Evolutionary conservation across 73 alveolate species (phyloP).

Genomic region (Paramecium pentaurelia): DNA sequence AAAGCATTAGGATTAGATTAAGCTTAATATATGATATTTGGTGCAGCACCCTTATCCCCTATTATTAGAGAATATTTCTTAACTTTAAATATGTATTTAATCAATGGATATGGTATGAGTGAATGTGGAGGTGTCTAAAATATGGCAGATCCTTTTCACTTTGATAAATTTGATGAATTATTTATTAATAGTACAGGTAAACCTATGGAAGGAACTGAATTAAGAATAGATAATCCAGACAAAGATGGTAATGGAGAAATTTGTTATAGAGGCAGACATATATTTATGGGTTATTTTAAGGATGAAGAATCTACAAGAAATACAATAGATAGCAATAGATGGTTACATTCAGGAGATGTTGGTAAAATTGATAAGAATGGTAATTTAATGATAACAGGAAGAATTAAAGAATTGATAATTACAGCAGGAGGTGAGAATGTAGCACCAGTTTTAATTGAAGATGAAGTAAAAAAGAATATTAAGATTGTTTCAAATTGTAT

Average conservation of each 20-base stretch:
- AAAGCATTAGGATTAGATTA: conserved; percentile 76
- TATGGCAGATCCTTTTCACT: conserved; percentile 49
- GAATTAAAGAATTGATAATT: conserved; percentile 90
- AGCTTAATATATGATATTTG: conserved; percentile 61
- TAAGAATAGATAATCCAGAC: conserved; percentile 69
- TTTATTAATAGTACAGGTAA: conserved; percentile 66
- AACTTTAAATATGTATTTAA: conserved; percentile 67
- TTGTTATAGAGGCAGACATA: conserved; percentile 91
- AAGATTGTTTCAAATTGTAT: conserved; percentile 75
- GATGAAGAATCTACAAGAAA: conserved; percentile 83
- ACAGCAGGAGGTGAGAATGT: conserved; percentile 98
- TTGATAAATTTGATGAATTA: conserved; percentile 38
- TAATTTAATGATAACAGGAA: conserved; percentile 84
- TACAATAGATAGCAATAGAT: conserved; percentile 87
- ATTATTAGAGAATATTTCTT: conserved; percentile 71
- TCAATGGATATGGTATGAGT: conserved; percentile 67
- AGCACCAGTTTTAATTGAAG: conserved; percentile 93
- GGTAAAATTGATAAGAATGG: conserved; percentile 87
- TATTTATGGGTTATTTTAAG: conserved; percentile 93
- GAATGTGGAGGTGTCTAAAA: conserved; percentile 76
- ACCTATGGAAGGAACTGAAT: conserved; percentile 63
- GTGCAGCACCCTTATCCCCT: conserved; percentile 81
- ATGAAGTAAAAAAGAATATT: conserved; percentile 75
- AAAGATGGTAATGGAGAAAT: conserved; percentile 92
- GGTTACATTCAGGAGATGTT: conserved; percentile 94